These are phyloP conservation scores for Rhodamnia rubescens DNA, from an alignment of 345 rosid species.

Conservation along the genomic window DNA sequence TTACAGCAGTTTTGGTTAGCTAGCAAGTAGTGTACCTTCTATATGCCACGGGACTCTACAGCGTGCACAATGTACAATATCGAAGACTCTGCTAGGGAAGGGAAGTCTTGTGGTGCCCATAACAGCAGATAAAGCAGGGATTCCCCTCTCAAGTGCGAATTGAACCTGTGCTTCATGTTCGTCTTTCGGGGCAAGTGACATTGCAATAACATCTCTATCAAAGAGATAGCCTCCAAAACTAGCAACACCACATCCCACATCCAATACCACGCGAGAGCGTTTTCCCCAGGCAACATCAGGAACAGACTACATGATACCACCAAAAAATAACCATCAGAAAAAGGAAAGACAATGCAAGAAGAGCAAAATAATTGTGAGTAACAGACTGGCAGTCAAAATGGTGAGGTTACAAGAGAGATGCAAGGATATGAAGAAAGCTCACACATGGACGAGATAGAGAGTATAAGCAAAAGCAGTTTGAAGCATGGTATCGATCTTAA, in stretches of 20 bases:
- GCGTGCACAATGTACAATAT: conserved; percentile 91
- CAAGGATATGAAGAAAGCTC: neutral
- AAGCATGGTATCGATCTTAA: neutral
- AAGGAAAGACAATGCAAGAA: neutral
- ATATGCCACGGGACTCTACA: conserved; percentile 99
- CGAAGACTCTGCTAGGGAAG: conserved; percentile 84
- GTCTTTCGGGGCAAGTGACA: conserved; percentile 99
- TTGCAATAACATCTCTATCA: conserved; percentile 71
- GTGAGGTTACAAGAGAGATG: neutral
- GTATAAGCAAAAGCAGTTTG: neutral
- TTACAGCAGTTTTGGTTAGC: neutral
- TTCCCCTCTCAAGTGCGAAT: conserved; percentile 97
- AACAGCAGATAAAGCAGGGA: conserved; percentile 93
- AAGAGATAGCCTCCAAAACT: conserved; percentile 96
- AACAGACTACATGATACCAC: conserved; percentile 45
- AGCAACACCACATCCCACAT: conserved; percentile 99
- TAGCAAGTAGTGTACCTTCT: conserved; percentile 44
- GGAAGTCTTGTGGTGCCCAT: conserved; percentile 98
- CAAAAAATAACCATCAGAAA: neutral
- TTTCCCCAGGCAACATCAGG: conserved; percentile 81
- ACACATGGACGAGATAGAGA: neutral
- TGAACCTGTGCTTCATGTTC: conserved; percentile 99
- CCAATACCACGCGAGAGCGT: conserved; percentile 70
- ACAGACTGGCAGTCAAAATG: neutral
- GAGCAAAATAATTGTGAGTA: neutral